phyloP scores from a whole-genome alignment of 345 rosid species.

The Sisymbrium irio region DNA sequence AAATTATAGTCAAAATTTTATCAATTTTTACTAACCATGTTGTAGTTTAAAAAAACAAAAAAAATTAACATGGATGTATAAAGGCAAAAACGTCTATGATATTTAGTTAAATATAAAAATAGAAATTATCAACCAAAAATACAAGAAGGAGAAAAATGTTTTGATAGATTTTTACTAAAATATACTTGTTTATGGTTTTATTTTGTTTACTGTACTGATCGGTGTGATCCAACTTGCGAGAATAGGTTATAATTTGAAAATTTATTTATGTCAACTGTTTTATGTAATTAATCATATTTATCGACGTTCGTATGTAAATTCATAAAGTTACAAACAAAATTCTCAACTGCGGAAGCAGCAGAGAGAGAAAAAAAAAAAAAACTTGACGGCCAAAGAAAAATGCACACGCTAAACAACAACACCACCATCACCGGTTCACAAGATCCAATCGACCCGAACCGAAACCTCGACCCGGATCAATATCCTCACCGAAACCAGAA shows the following conservation, averaged over 20 bases:
- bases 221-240: too few relatives aligned
- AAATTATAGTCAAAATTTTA: too few relatives aligned
- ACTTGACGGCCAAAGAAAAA: conserved; percentile 8
- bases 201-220: too few relatives aligned
- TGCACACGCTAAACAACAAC: conserved; percentile 28
- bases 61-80: too few relatives aligned
- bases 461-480: conserved; percentile 21
- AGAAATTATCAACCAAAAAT: too few relatives aligned
- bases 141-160: too few relatives aligned
- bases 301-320: neutral
- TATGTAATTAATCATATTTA: neutral
- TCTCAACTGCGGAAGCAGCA: neutral
- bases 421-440: conserved; percentile 29
- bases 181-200: too few relatives aligned
- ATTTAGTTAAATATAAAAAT: too few relatives aligned
- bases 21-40: too few relatives aligned
- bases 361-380: neutral
- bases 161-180: too few relatives aligned
- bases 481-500: conserved; percentile 10
- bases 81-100: too few relatives aligned
- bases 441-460: conserved; percentile 33
- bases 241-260: neutral
- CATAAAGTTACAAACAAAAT: neutral
- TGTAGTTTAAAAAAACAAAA: too few relatives aligned
- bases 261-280: neutral